These are phyloP conservation scores for Scutellaria baicalensis DNA, from an alignment of 257 asterid genomes.

Conservation along the genomic window DNA sequence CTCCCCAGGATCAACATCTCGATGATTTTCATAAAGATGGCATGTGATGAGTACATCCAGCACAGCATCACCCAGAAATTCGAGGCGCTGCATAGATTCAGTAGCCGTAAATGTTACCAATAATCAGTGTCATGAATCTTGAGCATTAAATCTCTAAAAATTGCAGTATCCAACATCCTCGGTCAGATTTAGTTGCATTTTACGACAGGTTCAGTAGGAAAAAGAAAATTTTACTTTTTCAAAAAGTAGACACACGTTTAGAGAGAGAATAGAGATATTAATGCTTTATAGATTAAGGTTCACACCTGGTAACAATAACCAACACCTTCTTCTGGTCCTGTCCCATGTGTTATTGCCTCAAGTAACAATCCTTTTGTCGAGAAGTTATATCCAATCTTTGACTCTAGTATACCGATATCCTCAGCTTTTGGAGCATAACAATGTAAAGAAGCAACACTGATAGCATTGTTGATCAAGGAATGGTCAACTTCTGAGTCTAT, in stretches of 20 bases:
- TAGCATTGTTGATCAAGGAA: conserved; percentile 54
- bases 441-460: conserved; percentile 54
- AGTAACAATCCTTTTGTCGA: conserved; percentile 70
- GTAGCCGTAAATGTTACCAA: neutral
- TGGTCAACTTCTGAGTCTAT: conserved; percentile 48
- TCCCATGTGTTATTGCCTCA: conserved; percentile 83
- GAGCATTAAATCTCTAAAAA: too few relatives aligned
- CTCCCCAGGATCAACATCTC: conserved; percentile 79
- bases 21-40: conserved; percentile 67
- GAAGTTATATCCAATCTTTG: conserved; percentile 58
- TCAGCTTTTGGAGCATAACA: conserved; percentile 45
- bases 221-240: too few relatives aligned
- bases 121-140: too few relatives aligned
- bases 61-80: conserved; percentile 95
- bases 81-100: conserved; percentile 69
- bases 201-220: too few relatives aligned
- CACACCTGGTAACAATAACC: conserved; percentile 59
- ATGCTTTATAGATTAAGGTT: neutral
- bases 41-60: conserved; percentile 74
- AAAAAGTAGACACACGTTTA: neutral
- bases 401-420: conserved; percentile 51
- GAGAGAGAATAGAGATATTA: neutral
- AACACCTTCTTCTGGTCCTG: conserved; percentile 35
- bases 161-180: too few relatives aligned
- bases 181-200: too few relatives aligned